Percentiles rank a stretch among this genome's conserved stretches.
Evolutionary conservation across 148 eudicot genomes (phyloP).

Genomic region (Arbutus unedo): DNA sequence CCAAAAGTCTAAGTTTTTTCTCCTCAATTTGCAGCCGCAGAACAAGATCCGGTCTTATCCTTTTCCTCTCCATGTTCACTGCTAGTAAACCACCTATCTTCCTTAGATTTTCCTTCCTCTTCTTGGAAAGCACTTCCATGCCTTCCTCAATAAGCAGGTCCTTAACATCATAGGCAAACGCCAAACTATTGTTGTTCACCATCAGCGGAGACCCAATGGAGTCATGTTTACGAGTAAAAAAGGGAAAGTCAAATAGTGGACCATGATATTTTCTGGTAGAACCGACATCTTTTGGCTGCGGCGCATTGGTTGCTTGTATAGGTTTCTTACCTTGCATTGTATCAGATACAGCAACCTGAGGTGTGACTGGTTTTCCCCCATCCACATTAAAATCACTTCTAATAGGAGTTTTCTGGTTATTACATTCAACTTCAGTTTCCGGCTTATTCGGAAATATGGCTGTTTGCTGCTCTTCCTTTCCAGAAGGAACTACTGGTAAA

Average conservation of each 20-base stretch:
- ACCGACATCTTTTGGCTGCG: constrained; percentile 64
- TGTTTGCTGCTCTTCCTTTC: constrained; percentile 53
- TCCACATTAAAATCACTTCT: constrained; percentile 48
- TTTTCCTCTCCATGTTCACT: constrained; percentile 81
- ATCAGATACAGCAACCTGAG: constrained; percentile 46
- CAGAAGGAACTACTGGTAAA: constrained; percentile 39
- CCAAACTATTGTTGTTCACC: constrained; percentile 58
- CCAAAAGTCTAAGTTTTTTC: constrained; percentile 74
- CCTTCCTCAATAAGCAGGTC: constrained; percentile 81
- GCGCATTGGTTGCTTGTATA: constrained; percentile 35
- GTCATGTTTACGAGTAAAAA: constrained; percentile 87
- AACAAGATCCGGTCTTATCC: constrained; percentile 89
- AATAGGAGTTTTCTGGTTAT: constrained; percentile 37
- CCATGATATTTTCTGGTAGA: constrained; percentile 84
- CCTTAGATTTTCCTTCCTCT: constrained; percentile 65
- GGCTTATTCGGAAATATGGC: constrained; percentile 42
- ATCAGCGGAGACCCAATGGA: constrained; percentile 61
- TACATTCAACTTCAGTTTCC: constrained; percentile 58
- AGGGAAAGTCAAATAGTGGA: constrained; percentile 96
- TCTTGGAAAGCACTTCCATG: constrained; percentile 56
- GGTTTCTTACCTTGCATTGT: constrained; percentile 59
- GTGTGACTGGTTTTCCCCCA: constrained; percentile 67
- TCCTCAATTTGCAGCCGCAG: constrained; percentile 87
- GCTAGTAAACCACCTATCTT: constrained; percentile 74
- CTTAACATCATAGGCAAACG: constrained; percentile 79